Base-by-base conservation (phyloP, 805 yeast species). In the Metschnikowia noctiluminum region DNA sequence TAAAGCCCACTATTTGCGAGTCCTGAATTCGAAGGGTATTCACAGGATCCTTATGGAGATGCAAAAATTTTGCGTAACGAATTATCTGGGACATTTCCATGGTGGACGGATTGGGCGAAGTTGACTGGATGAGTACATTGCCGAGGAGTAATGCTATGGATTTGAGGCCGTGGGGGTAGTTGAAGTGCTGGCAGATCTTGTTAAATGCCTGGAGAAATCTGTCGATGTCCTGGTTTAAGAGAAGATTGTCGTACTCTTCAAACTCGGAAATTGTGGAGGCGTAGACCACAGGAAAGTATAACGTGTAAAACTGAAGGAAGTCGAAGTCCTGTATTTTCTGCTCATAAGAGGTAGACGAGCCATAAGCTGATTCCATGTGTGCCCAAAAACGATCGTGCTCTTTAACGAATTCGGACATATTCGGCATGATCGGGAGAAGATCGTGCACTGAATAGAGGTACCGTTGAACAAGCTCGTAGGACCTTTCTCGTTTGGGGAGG, bases 11-110 rank as follows among this genome's bases (percentile, higher is more conserved):
- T 21, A 74, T 68, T 45, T 71, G 73, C 59, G 71, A 66, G 52
- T 80, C 78, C 2, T 72, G 67, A 35, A 80, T 70, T 37, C 76
- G 72, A 50, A 81, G 77, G 40, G 77, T 73, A 0, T 72, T 64
- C n/a, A 77, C 69, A 3, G 87, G 87, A 57, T 82, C 87, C 58
- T 82, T 76, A 55, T 82, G 81, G 34, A 82, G 60, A 45, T 80
- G 80, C 31, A 80, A 65, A 39, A 77, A 67, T 55, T 81, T 82
- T 1, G 84, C 82, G 51, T 79, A 77, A 39, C 85, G 61, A 2
- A 80, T 78, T 40, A 81, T 73, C 28, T 74, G 76, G 0, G 84
- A 77, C 71, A 80, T 76, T 46, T 72, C 82, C 71, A 77, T 76
- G 28, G 78, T 72, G 36, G 79, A 78, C 34, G 78, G 85, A 54